Conservation (phyloP, 176 grass and related monocot genomes). For the Aegilops speltoides region DNA sequence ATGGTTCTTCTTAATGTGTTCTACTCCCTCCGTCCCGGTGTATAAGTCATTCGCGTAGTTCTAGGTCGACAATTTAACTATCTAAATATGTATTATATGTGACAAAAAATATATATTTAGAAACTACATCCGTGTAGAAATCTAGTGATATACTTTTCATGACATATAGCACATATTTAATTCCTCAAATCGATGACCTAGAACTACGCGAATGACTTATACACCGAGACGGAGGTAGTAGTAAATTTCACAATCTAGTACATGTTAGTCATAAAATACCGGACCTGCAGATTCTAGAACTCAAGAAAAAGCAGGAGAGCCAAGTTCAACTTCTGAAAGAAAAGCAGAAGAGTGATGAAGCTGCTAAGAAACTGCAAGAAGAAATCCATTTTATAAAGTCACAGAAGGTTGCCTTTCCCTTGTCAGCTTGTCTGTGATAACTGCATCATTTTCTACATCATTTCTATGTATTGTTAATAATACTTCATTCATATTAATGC, state of each 20-base stretch:
- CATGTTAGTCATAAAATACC: conserved; percentile 21
- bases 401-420: conserved; percentile 67
- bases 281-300: conserved; percentile 73
- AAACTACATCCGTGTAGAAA: too few relatives aligned
- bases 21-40: too few relatives aligned
- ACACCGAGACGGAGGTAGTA: too few relatives aligned
- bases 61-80: too few relatives aligned
- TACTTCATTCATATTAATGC: not conserved
- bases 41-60: too few relatives aligned
- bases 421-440: not conserved
- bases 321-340: conserved; percentile 96
- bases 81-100: too few relatives aligned
- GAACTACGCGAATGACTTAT: too few relatives aligned
- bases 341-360: conserved; percentile 98
- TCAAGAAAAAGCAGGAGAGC: conserved; percentile 98
- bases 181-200: too few relatives aligned
- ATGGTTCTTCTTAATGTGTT: conserved; percentile 18
- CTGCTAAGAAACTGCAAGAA: conserved; percentile 97
- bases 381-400: conserved; percentile 97
- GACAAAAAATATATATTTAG: too few relatives aligned
- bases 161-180: too few relatives aligned
- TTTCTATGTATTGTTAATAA: not conserved
- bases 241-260: not conserved
- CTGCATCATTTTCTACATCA: conserved; percentile 1
- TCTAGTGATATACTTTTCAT: too few relatives aligned